Evolutionary conservation across 2,329 filamentous ascomycete species (phyloP).

Genomic region (Incumbomyces delicatus): DNA sequence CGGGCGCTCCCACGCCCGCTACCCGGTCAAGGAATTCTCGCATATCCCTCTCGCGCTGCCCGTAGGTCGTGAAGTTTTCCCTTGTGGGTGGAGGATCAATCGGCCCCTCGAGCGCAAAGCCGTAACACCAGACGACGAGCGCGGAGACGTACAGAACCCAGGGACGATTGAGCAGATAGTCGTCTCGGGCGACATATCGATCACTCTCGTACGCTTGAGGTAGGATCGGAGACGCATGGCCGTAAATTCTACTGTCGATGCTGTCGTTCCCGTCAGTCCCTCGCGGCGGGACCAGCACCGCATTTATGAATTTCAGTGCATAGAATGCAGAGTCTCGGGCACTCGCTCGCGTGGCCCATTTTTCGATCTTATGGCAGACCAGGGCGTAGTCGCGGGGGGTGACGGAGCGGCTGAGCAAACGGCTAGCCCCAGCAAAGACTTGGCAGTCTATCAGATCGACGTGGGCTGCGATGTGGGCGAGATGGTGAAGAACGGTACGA

Average conservation of each 20-base stretch:
- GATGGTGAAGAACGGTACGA: constrained; percentile 77
- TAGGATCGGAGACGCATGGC: constrained; percentile 21
- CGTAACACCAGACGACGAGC: constrained; percentile 91
- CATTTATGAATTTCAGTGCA: constrained; percentile 75
- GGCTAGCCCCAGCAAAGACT: constrained; percentile 80
- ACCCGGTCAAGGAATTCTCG: constrained; percentile 64
- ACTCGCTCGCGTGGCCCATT: constrained; percentile 79
- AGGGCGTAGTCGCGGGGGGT: constrained; percentile 70
- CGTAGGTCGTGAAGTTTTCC: constrained; percentile 46
- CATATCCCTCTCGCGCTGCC: constrained; percentile 69
- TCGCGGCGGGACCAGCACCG: constrained; percentile 61
- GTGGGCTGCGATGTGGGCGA: constrained; percentile 97
- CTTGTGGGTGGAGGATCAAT: constrained; percentile 40
- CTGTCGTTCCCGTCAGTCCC: constrained; percentile 27
- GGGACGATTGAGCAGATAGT: constrained; percentile 79
- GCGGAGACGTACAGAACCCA: constrained; percentile 94
- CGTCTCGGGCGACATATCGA: constrained; percentile 72
- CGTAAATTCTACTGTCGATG: constrained; percentile 26
- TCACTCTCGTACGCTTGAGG: constrained; percentile 26
- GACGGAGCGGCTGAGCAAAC: constrained; percentile 76
- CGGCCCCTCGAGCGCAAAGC: constrained; percentile 78
- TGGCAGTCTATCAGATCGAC: constrained; percentile 96
- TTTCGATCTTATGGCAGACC: constrained; percentile 67
- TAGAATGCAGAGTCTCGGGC: constrained; percentile 89
- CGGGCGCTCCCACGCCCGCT: constrained; percentile 61